Conservation (phyloP, 345 rosid genomes). For the Leavenworthia alabamica region DNA sequence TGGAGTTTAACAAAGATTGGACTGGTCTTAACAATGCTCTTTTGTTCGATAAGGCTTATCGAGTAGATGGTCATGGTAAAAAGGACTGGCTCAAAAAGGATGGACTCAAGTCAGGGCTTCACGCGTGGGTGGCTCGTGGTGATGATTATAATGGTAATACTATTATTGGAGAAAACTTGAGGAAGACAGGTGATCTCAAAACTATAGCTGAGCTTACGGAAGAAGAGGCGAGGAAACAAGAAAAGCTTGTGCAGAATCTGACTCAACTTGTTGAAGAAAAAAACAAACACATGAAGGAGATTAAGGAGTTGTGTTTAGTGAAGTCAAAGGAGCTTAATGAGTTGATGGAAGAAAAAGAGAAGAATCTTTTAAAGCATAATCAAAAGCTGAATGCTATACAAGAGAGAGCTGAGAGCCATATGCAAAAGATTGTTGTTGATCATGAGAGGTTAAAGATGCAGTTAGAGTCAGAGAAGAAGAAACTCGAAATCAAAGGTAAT, state of each 20-base stretch:
- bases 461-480: slow-evolving; percentile 56
- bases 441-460: slow-evolving; percentile 63
- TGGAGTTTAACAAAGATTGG: slow-evolving; percentile 87
- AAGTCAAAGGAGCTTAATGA: slow-evolving; percentile 44
- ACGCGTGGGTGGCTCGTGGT: slow-evolving; percentile 87
- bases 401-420: slow-evolving; percentile 53
- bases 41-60: slow-evolving; percentile 78
- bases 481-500: slow-evolving; percentile 56
- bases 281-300: slow-evolving; percentile 48
- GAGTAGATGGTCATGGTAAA: slow-evolving; percentile 71
- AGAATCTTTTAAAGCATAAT: slow-evolving; percentile 61
- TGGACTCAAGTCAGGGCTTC: slow-evolving; percentile 50
- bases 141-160: slow-evolving; percentile 63
- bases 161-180: slow-evolving; percentile 66
- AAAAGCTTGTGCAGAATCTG: slow-evolving; percentile 59
- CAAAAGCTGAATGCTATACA: slow-evolving; percentile 67
- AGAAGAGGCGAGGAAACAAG: slow-evolving; percentile 78
- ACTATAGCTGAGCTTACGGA: slow-evolving; percentile 69
- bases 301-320: slow-evolving; percentile 43
- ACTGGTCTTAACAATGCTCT: slow-evolving; percentile 78
- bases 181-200: slow-evolving; percentile 65
- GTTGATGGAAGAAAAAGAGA: slow-evolving; percentile 63
- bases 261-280: slow-evolving; percentile 57
- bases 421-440: slow-evolving; percentile 54
- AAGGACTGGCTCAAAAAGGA: slow-evolving; percentile 49